Evolutionary conservation across 805 yeast genomes (phyloP).

Genomic region (Lipomyces kockii): DNA sequence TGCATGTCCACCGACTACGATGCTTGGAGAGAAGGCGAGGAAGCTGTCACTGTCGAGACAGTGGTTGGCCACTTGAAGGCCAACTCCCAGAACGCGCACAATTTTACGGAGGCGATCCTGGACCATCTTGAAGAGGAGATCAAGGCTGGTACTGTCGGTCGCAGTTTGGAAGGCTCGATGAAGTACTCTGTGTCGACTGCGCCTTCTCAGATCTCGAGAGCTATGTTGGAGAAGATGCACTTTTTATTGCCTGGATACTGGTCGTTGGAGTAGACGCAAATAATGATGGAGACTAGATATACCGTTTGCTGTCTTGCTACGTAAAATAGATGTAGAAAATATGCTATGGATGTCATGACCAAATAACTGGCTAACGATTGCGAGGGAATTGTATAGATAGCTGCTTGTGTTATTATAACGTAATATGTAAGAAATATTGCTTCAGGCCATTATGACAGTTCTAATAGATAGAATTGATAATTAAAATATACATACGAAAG

Average conservation of each 20-base stretch:
- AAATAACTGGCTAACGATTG: too few relatives aligned
- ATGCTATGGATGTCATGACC: background rate
- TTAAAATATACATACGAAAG: background rate
- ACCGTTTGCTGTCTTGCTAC: background rate
- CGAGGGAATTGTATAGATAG: background rate
- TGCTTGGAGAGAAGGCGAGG: slow-evolving; percentile 95
- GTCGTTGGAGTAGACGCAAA: slow-evolving; percentile 26
- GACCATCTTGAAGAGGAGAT: slow-evolving; percentile 66
- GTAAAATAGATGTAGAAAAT: background rate
- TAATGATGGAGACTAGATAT: background rate
- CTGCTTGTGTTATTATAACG: background rate
- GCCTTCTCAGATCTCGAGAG: slow-evolving; percentile 71
- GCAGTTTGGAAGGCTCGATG: slow-evolving; percentile 74
- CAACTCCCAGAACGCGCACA: slow-evolving; percentile 83
- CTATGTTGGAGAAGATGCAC: slow-evolving; percentile 77
- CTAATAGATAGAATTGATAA: background rate
- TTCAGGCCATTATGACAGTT: background rate
- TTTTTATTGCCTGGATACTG: slow-evolving; percentile 88
- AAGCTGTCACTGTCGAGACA: slow-evolving; percentile 97
- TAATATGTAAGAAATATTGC: background rate
- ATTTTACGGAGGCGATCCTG: slow-evolving; percentile 71
- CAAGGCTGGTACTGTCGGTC: slow-evolving; percentile 65
- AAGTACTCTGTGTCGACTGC: slow-evolving; percentile 80
- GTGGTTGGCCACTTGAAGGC: slow-evolving; percentile 88
- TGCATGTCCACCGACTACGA: slow-evolving; percentile 99